These are phyloP conservation scores for Suillus variegatus DNA, from an alignment of 768 basidiomycete species.

Conservation along the genomic window DNA sequence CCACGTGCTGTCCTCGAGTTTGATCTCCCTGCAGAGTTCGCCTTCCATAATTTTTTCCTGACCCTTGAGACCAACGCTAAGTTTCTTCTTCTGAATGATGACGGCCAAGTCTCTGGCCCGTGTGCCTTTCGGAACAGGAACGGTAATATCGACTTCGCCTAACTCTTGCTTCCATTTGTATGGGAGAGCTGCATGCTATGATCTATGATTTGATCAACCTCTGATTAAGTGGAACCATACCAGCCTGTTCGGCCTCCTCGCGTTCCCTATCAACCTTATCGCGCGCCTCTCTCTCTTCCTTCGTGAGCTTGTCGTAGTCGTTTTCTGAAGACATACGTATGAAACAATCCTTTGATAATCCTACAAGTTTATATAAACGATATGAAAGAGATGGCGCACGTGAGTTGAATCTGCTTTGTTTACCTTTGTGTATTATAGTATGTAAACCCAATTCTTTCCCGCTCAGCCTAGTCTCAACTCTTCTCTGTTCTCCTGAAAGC, in stretches of 20 bases:
- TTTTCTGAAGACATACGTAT: conserved; percentile 39
- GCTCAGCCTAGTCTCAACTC: conserved; percentile 10
- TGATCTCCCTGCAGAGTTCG: conserved; percentile 90
- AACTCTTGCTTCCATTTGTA: conserved; percentile 93
- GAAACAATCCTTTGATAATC: conserved; percentile 3
- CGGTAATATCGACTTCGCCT: conserved; percentile 77
- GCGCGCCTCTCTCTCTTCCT: conserved; percentile 71
- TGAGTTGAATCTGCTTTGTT: conserved; percentile 30
- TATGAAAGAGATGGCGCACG: conserved; percentile 27
- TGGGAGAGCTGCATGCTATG: conserved; percentile 65
- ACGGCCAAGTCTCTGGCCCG: conserved; percentile 75
- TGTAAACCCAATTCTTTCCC: conserved; percentile 22
- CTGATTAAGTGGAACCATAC: conserved; percentile 46
- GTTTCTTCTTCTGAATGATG: conserved; percentile 76
- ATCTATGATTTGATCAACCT: conserved; percentile 21
- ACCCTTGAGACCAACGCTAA: conserved; percentile 84
- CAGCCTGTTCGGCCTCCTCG: conserved; percentile 81
- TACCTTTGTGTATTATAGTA: conserved; percentile 32
- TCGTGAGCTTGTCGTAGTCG: conserved; percentile 74
- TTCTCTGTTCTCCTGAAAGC: conserved; percentile 14
- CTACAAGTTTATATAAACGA: conserved; percentile 7
- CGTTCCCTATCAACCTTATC: conserved; percentile 69
- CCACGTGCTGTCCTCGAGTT: conserved; percentile 97
- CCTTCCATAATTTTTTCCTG: conserved; percentile 86
- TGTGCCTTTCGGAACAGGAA: conserved; percentile 88